Evolutionary conservation across 257 asterid species (phyloP).

Genomic region (Primulina huaijiensis): DNA sequence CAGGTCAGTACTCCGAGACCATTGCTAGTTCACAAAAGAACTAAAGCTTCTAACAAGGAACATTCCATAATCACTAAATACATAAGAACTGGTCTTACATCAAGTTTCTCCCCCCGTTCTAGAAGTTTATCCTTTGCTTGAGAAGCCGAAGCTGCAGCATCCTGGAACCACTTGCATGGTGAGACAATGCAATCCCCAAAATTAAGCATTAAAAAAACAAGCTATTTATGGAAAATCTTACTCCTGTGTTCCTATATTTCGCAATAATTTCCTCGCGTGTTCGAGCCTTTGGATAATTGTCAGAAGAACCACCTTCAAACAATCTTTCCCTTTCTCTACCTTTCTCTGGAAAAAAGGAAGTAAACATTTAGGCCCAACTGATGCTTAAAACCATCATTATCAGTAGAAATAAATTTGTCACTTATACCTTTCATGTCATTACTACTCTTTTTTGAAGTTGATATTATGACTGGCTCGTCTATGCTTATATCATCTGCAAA

Average conservation of each 20-base stretch:
- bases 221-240: conserved; percentile 32
- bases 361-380: conserved; percentile 11
- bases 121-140: conserved; percentile 83
- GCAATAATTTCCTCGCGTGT: conserved; percentile 94
- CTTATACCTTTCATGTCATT: conserved; percentile 47
- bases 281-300: conserved; percentile 58
- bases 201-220: conserved; percentile 16
- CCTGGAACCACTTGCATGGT: conserved; percentile 46
- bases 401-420: conserved; percentile 13
- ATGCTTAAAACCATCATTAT: conserved; percentile 17
- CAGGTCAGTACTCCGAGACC: not conserved
- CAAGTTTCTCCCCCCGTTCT: conserved; percentile 86
- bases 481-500: conserved; percentile 70
- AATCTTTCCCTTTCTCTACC: conserved; percentile 58
- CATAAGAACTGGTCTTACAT: conserved; percentile 42
- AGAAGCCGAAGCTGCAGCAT: conserved; percentile 69
- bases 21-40: not conserved
- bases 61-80: not conserved
- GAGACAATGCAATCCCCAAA: conserved; percentile 23
- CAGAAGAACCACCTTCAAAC: conserved; percentile 70
- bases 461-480: conserved; percentile 55
- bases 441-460: conserved; percentile 39
- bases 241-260: conserved; percentile 78
- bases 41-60: not conserved
- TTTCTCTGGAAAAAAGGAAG: conserved; percentile 38